Evolutionary conservation across 2,329 filamentous ascomycete genomes (phyloP).

Genomic region (Biscogniauxia marginata): DNA sequence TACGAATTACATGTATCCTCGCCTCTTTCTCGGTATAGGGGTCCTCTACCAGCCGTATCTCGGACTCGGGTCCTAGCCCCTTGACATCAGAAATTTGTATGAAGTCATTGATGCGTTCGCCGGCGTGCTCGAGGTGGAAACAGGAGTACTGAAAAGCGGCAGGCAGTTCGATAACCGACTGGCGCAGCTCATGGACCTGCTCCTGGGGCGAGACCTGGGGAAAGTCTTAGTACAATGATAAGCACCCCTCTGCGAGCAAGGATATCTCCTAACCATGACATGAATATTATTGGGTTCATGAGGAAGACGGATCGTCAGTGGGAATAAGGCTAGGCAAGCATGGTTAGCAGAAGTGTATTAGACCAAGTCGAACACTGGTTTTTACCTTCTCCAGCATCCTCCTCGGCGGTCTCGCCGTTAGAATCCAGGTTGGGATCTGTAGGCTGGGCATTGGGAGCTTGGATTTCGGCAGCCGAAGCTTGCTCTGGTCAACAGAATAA

Average conservation of each 20-base stretch:
- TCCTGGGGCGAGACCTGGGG: constrained; percentile 83
- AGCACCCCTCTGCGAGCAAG: constrained; percentile 5
- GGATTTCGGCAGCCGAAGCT: constrained; percentile 20
- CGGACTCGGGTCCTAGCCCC: constrained; percentile 72
- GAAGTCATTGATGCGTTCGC: constrained; percentile 91
- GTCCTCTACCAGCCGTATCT: constrained; percentile 82
- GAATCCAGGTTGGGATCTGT: constrained; percentile 18
- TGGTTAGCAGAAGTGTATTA: constrained; percentile 8
- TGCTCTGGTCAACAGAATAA: constrained; percentile 18
- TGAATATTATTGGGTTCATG: constrained; percentile 76
- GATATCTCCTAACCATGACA: constrained; percentile 67
- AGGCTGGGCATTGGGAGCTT: constrained; percentile 24
- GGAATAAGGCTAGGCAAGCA: constrained; percentile 46
- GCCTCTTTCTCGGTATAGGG: constrained; percentile 99
- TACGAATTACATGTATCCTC: constrained; percentile 86
- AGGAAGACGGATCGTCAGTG: constrained; percentile 76
- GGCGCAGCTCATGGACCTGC: constrained; percentile 94
- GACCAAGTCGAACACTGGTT: neutral
- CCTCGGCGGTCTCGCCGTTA: constrained; percentile 24
- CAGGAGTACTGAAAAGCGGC: constrained; percentile 96
- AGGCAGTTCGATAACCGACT: constrained; percentile 92
- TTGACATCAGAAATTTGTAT: constrained; percentile 87
- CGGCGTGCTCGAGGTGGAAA: constrained; percentile 93
- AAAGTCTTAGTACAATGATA: constrained; percentile 20
- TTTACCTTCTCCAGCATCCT: constrained; percentile 30